Conservation (phyloP, 257 asterid genomes). For the Linaria vulgaris region DNA sequence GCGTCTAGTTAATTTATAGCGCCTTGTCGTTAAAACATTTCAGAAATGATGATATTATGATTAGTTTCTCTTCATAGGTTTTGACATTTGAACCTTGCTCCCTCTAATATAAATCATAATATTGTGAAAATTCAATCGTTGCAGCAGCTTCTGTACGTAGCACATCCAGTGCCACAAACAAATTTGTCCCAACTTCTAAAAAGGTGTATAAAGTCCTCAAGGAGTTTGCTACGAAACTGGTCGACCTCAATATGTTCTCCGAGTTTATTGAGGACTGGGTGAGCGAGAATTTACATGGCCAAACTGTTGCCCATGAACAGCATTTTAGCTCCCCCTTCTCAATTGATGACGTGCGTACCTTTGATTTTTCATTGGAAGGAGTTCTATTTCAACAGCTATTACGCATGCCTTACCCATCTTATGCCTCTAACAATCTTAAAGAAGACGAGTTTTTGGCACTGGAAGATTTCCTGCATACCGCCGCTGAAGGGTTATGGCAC, state of each 20-base stretch:
- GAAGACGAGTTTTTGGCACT: conserved; percentile 73
- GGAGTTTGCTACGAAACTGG: conserved; percentile 54
- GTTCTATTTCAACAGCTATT: conserved; percentile 75
- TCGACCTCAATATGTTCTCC: conserved; percentile 48
- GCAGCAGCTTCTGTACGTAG: conserved; percentile 49
- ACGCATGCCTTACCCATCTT: conserved; percentile 77
- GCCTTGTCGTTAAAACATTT: background rate
- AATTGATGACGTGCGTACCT: conserved; percentile 56
- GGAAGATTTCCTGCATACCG: conserved; percentile 71
- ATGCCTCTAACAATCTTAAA: conserved; percentile 44
- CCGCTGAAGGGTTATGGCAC: conserved; percentile 75
- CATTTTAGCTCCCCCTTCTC: conserved; percentile 53
- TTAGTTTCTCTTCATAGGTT: conserved; percentile 5
- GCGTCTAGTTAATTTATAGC: background rate
- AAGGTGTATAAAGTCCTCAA: conserved; percentile 58
- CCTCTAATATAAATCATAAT: conserved; percentile 13
- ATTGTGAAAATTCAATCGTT: conserved; percentile 13
- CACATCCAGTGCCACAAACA: conserved; percentile 50
- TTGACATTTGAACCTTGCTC: background rate
- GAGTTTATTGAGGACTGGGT: conserved; percentile 69
- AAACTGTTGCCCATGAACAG: conserved; percentile 25
- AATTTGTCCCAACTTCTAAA: conserved; percentile 59
- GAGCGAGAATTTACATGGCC: conserved; percentile 36
- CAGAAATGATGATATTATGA: background rate
- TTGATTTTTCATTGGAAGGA: conserved; percentile 79